Evolutionary conservation across 345 rosid genomes (phyloP).

Genomic region (Camelina neglecta): DNA sequence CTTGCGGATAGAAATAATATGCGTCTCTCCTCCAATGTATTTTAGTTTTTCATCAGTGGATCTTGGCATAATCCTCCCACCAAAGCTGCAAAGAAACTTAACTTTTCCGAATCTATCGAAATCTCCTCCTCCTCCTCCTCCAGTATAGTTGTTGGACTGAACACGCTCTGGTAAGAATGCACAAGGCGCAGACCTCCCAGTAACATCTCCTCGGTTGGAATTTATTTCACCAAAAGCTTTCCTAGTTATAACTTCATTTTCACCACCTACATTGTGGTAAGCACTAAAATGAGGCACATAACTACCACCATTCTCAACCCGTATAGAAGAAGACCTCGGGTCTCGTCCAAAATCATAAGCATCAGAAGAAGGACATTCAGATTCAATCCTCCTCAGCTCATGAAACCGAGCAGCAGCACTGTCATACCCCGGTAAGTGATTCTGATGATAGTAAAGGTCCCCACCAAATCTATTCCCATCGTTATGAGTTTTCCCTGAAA

Average conservation of each 20-base stretch:
- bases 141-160: conserved; percentile 43
- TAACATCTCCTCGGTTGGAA: conserved; percentile 43
- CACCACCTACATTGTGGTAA: conserved; percentile 46
- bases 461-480: conserved; percentile 41
- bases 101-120: conserved; percentile 50
- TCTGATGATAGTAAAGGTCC: conserved; percentile 49
- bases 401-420: conserved; percentile 55
- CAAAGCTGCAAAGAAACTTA: conserved; percentile 70
- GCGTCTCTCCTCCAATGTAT: conserved; percentile 76
- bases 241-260: conserved; percentile 43
- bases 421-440: conserved; percentile 48
- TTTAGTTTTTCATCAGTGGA: conserved; percentile 70
- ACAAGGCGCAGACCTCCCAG: conserved; percentile 42
- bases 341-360: conserved; percentile 52
- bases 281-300: conserved; percentile 46
- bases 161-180: conserved; percentile 39
- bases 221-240: conserved; percentile 55
- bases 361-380: conserved; percentile 58
- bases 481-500: conserved; percentile 34
- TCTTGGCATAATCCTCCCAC: conserved; percentile 71
- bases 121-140: conserved; percentile 31
- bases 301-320: conserved; percentile 44
- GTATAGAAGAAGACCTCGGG: conserved; percentile 45
- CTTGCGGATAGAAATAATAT: conserved; percentile 55
- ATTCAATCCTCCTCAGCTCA: conserved; percentile 61